Evolutionary conservation across 805 yeast genomes (phyloP), one percentile per base, ranked within the genome.

Genomic region (Danielia oregonensis): DNA sequence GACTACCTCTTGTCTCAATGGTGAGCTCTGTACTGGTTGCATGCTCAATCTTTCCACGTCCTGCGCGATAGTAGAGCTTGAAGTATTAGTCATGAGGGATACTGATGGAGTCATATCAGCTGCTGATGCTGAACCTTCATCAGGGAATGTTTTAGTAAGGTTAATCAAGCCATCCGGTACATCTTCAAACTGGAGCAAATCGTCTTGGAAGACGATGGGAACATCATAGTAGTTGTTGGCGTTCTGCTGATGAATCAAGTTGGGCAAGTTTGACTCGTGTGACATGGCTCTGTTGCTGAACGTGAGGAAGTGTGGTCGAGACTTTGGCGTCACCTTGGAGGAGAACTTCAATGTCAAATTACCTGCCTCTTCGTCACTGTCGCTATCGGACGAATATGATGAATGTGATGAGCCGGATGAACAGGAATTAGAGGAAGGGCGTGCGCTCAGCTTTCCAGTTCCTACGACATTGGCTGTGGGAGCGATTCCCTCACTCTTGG

Each of bases 321-420:
- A 40, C 2, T 41, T 39, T 1, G 63, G 64, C 0, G 59, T 55
- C 6, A 66, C 55, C 41, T 67, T 66, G 3, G 73, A 65, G 2
- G 67, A 48, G 42, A 72, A 68, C 17, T 68, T 70, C 25, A 72
- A 53, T 1, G 74, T 70, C 36, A 71, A 51, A 40, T 70, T 66
- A 2, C 65, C 72, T 12, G 45, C 63, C 30, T 65, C 74, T 22
- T 54, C 63, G 13, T 65, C 73, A 21, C 60, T 60, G 5, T 60
- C 70, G 29, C 59, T 52, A 27, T 39, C 51, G n/a, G 40, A 34
- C 10, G 35, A 33, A 18, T 35, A 39, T 9, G 49, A 21, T 26
- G 43, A 42, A 24, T 27, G 35, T 15, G 42, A 37, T 5, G 37
- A 32, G 11, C 49, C 40, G 14, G 38, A 26, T 30, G 35, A 38